phyloP scores from a whole-genome alignment of 2,329 filamentous ascomycete genomes.

The Sporothrix dimorphospora region DNA sequence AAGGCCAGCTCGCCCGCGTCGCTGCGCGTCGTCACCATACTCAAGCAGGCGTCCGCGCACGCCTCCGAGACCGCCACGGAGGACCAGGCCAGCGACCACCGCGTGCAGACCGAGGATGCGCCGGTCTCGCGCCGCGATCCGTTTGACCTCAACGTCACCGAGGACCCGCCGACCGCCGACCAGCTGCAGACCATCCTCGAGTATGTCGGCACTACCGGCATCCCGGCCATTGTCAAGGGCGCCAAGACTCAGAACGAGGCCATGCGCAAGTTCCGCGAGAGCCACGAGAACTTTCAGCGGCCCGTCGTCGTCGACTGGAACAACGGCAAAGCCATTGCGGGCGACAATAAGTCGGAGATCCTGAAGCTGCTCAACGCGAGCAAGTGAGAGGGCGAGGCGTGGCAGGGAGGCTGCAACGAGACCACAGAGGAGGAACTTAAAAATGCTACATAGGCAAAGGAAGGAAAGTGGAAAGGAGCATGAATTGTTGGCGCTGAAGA shows the following conservation, averaged over 20 bases:
- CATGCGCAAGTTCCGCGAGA: slow-evolving; percentile 74
- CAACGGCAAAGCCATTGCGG: slow-evolving; percentile 78
- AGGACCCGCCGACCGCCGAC: slow-evolving; percentile 62
- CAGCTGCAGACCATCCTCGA: slow-evolving; percentile 45
- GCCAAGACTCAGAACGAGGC: slow-evolving; percentile 77
- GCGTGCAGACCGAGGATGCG: slow-evolving; percentile 57
- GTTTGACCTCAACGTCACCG: slow-evolving; percentile 71
- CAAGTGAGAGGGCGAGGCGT: slow-evolving; percentile 4
- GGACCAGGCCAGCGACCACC: slow-evolving; percentile 72
- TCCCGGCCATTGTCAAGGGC: slow-evolving; percentile 68
- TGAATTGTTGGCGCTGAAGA: background rate
- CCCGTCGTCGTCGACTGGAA: slow-evolving; percentile 94
- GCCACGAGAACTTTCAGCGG: slow-evolving; percentile 67
- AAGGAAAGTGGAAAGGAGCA: background rate
- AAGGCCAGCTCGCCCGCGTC: slow-evolving; percentile 75
- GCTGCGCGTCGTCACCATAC: slow-evolving; percentile 69
- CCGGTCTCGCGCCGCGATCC: slow-evolving; percentile 54
- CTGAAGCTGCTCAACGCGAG: slow-evolving; percentile 69
- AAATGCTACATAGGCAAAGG: background rate
- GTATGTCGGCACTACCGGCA: slow-evolving; percentile 64
- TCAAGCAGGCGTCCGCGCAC: slow-evolving; percentile 78
- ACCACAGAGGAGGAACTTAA: background rate
- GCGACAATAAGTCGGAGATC: slow-evolving; percentile 86
- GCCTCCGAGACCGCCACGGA: slow-evolving; percentile 69
- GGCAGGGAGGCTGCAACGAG: background rate